These are phyloP conservation scores for Mrakia hoshinonis DNA, from an alignment of 768 basidiomycete genomes.

Conservation along the genomic window DNA sequence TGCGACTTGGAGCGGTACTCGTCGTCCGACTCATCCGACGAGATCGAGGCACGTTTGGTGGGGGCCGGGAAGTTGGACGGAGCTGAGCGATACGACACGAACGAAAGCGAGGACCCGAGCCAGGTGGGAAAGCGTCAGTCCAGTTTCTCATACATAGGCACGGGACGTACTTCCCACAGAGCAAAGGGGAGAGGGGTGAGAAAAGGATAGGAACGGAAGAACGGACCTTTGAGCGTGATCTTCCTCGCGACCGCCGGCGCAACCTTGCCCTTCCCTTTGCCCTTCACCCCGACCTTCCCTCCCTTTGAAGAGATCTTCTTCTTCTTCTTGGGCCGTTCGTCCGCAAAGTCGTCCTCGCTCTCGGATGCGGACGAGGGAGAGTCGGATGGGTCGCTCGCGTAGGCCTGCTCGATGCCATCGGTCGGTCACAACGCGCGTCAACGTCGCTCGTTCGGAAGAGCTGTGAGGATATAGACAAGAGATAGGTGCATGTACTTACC, in stretches of 20 bases:
- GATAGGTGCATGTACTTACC: too few relatives aligned
- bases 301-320: slow-evolving; percentile 24
- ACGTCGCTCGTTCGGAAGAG: too few relatives aligned
- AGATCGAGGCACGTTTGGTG: too few relatives aligned
- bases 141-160: too few relatives aligned
- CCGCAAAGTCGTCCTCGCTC: slow-evolving; percentile 34
- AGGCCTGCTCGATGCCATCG: too few relatives aligned
- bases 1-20: slow-evolving; percentile 38
- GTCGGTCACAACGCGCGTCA: too few relatives aligned
- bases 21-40: slow-evolving; percentile 36
- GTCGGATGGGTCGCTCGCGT: too few relatives aligned
- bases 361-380: slow-evolving; percentile 30
- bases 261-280: neutral
- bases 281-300: neutral
- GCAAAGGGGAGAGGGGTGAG: neutral
- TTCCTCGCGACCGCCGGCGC: neutral
- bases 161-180: too few relatives aligned
- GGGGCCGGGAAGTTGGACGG: slow-evolving; percentile 29
- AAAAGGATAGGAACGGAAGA: neutral
- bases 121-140: too few relatives aligned
- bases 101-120: neutral
- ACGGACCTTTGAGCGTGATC: slow-evolving; percentile 19
- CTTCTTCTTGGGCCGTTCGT: slow-evolving; percentile 30
- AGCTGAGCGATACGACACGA: too few relatives aligned
- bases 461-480: too few relatives aligned